Evolutionary conservation across 768 basidiomycete genomes (phyloP).

Genomic region (Lyophyllum atratum): DNA sequence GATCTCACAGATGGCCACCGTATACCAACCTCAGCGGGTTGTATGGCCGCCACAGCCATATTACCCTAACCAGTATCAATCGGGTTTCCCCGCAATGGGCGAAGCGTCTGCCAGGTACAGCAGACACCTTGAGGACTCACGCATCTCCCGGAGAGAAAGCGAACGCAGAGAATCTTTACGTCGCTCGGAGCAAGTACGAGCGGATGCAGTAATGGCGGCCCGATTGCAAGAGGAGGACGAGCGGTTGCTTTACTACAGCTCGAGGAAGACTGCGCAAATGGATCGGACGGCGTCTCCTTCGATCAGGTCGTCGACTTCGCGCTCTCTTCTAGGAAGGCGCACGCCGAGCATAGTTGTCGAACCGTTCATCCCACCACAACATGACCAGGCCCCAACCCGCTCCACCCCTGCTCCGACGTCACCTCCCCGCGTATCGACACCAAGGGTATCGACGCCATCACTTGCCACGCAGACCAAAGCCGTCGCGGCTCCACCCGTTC

Average conservation of each 20-base stretch:
- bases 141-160: background rate
- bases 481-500: background rate
- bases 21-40: background rate
- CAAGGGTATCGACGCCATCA: background rate
- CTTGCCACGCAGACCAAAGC: background rate
- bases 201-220: background rate
- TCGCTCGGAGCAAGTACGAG: background rate
- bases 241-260: background rate
- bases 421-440: background rate
- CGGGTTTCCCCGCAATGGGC: background rate
- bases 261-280: background rate
- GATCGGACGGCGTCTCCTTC: background rate
- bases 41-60: background rate
- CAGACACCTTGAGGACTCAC: background rate
- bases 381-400: background rate
- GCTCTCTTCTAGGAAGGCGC: background rate
- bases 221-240: background rate
- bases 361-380: background rate
- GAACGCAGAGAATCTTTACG: background rate
- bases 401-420: background rate
- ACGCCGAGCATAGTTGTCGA: background rate
- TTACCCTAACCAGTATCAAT: background rate
- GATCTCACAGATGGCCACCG: background rate
- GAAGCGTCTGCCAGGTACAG: background rate
- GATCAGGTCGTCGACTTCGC: background rate